A percentile compares a stretch with the other conserved stretches of the same genome.
These are phyloP conservation scores for Ganoderma multipileum DNA, from an alignment of 1,284 basidiomycete species.

Conservation along the genomic window DNA sequence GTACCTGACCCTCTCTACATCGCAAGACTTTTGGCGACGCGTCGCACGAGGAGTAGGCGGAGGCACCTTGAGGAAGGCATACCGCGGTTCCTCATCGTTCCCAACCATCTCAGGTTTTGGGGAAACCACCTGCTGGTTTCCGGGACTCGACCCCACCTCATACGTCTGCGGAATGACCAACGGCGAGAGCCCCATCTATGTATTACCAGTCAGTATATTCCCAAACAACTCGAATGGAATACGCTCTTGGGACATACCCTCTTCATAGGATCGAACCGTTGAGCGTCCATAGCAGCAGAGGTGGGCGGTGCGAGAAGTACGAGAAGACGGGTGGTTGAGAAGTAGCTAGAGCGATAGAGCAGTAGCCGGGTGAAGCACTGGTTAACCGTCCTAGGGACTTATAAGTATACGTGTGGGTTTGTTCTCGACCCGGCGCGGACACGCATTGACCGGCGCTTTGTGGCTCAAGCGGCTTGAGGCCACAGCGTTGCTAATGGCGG, in stretches of 20 bases:
- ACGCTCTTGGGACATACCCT: conserved; percentile 8
- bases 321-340: background rate
- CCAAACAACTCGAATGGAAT: background rate
- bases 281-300: conserved; percentile 15
- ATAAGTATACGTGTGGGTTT: background rate
- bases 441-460: background rate
- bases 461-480: background rate
- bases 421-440: no score
- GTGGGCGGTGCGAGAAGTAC: background rate
- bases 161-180: conserved; percentile 3
- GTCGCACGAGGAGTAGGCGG: conserved; percentile 13
- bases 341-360: no score
- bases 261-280: conserved; percentile 11
- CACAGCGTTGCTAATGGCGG: conserved; percentile 7
- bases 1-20: conserved; percentile 20
- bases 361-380: background rate
- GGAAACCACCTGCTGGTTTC: background rate
- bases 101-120: background rate
- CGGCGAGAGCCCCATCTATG: conserved; percentile 6
- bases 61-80: conserved; percentile 8
- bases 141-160: background rate
- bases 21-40: conserved; percentile 11
- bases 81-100: conserved; percentile 11
- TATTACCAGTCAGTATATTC: background rate
- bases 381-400: background rate